A percentile compares a stretch with the other conserved stretches of the same genome.
Conservation (phyloP, 1,139 yeast genomes). For the Debaryomyces psychrophilus region DNA sequence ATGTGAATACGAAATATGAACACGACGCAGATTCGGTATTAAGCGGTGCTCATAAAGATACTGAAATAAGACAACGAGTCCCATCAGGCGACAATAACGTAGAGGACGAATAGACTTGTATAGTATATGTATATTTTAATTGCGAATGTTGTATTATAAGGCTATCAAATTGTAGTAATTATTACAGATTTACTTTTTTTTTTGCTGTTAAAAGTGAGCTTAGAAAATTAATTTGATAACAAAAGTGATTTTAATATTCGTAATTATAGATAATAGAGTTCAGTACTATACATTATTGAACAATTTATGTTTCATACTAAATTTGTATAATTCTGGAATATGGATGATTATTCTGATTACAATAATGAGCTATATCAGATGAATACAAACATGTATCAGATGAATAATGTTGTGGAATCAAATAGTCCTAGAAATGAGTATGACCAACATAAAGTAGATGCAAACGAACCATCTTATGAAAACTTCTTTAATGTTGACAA, state of each 20-base stretch:
- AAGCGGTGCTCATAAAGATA: constrained; percentile 2
- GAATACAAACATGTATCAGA: constrained; percentile 1
- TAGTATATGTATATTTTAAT: constrained; percentile 5
- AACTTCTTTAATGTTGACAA: constrained; percentile 5
- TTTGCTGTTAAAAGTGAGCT: constrained; percentile 3
- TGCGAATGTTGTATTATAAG: neutral
- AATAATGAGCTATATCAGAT: constrained; percentile 6
- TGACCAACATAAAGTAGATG: neutral
- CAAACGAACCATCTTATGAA: constrained; percentile 1
- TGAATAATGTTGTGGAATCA: neutral
- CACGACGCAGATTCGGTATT: neutral
- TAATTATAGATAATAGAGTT: neutral
- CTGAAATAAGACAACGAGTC: constrained; percentile 29
- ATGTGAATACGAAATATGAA: constrained; percentile 12
- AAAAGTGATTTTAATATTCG: neutral
- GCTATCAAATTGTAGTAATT: neutral
- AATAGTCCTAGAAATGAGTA: constrained; percentile 1
- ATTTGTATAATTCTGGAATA: neutral
- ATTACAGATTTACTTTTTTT: neutral
- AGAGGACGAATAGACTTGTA: constrained; percentile 7
- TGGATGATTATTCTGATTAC: constrained; percentile 6
- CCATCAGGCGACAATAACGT: constrained; percentile 30
- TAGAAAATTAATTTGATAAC: constrained; percentile 3
- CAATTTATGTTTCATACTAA: constrained; percentile 1
- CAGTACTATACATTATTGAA: constrained; percentile 1